phyloP scores from a whole-genome alignment of 805 yeast genomes.

The Teunomyces stri region DNA sequence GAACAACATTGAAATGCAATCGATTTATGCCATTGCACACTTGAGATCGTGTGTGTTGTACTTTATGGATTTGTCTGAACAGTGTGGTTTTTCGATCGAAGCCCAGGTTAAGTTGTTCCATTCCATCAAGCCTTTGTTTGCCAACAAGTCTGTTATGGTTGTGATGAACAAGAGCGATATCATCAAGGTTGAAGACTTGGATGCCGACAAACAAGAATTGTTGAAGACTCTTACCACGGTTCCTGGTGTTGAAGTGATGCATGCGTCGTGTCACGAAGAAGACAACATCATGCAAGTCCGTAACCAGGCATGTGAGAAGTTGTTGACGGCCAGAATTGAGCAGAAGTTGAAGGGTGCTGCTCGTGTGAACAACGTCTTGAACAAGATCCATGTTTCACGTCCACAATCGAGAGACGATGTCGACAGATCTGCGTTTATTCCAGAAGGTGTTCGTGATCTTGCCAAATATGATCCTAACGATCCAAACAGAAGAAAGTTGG shows the following conservation, averaged over 20 bases:
- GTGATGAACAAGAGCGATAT: constrained; percentile 96
- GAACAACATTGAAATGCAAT: constrained; percentile 99
- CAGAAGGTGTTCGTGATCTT: constrained; percentile 63
- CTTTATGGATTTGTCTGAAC: constrained; percentile 98
- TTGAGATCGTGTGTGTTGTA: constrained; percentile 93
- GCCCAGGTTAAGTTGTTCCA: constrained; percentile 97
- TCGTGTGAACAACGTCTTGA: constrained; percentile 82
- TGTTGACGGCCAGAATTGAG: constrained; percentile 92
- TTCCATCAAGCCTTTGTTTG: constrained; percentile 94
- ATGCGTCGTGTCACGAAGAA: constrained; percentile 89
- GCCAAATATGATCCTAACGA: constrained; percentile 74
- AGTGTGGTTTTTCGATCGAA: constrained; percentile 97
- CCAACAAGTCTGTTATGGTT: constrained; percentile 93
- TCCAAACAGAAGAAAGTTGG: constrained; percentile 77
- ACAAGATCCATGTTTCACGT: constrained; percentile 91
- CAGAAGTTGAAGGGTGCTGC: constrained; percentile 93
- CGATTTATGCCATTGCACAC: constrained; percentile 98
- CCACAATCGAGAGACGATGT: constrained; percentile 89
- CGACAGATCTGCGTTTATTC: constrained; percentile 76
- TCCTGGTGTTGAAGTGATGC: constrained; percentile 88
- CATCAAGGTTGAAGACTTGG: constrained; percentile 79
- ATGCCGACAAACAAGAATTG: constrained; percentile 67
- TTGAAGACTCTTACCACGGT: constrained; percentile 61
- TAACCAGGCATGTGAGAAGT: constrained; percentile 95
- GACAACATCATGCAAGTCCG: constrained; percentile 95